Base-by-base conservation (phyloP, 2,329 filamentous ascomycete species). In the Septoria petroselini region DNA sequence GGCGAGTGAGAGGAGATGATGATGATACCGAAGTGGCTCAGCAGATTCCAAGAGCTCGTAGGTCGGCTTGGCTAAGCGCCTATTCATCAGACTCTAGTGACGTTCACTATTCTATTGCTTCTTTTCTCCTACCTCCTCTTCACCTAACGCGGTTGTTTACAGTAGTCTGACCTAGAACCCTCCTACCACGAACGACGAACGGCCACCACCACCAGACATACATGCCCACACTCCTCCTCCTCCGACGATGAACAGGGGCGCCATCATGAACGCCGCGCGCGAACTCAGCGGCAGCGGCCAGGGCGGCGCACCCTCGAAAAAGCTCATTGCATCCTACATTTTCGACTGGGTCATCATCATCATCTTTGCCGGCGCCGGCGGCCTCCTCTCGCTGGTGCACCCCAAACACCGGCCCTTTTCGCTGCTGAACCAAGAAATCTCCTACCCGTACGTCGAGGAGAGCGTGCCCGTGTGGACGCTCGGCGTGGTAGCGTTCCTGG, bases 321-420 rank as follows among this genome's bases (percentile, higher is more conserved):
- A 46, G 30, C 69, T 89, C 33, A 65, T 84, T 34, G 62, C 80
- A 7, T 86, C 85, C 3, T 91, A 91, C 65, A 70, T 84, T 40
- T 71, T 87, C 51, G 87, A 91, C 71, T 91, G 87, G 87, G 64
- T 85, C 39, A 73, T 87, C 51, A 78, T 87, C 50, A 69, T 85
- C 45, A 50, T 45, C 19, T 53, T 63, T 48, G 62, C 58, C 5
- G 57, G 50, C 4, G 52, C 52, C 5, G 59, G 54, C 21, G 59
- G 50, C 9, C 53, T 55, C 5, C 77, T 88, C 58, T 79, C 79
- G 52, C 71, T 72, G 38, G 70, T 83, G 43, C 73, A 76, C 1
- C 86, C 86, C 0, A 86, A 83, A 62, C 81, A 82, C 59, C 77
- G 83, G 29, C 83, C 84, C 0, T 91, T 93, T 67, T 83, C 81